Percentiles rank a stretch among this genome's conserved stretches.
Evolutionary conservation across 345 rosid genomes (phyloP).

Genomic region (Eucalyptus sp.): DNA sequence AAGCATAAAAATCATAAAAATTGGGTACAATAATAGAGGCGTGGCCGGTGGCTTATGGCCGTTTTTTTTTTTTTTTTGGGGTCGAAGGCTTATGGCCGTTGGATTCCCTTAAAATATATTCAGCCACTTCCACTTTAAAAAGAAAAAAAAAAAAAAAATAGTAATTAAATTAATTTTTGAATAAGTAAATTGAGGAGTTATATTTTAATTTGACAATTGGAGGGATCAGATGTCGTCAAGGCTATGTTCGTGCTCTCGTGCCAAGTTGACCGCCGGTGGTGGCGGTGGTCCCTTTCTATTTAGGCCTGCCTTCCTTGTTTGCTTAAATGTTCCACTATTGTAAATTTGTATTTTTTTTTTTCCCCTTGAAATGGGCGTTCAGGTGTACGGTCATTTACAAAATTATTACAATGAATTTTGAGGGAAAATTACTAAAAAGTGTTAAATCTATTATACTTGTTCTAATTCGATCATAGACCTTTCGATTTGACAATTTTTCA

Average conservation of each 20-base stretch:
- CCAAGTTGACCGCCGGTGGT: background rate
- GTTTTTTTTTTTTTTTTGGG: background rate
- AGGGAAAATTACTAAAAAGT: background rate
- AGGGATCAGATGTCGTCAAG: background rate
- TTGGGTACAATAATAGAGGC: background rate
- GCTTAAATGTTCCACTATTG: background rate
- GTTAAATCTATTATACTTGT: accelerated
- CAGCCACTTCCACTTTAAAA: background rate
- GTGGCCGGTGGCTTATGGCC: background rate
- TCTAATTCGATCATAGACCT: accelerated
- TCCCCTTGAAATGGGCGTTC: background rate
- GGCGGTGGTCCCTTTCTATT: background rate
- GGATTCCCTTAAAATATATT: background rate
- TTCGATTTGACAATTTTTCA: background rate
- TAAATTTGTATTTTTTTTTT: background rate
- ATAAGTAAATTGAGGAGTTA: background rate
- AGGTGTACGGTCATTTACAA: background rate
- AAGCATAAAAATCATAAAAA: background rate
- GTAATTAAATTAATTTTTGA: background rate
- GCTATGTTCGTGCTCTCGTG: background rate
- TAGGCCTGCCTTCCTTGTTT: background rate
- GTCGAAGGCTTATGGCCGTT: background rate
- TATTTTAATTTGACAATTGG: background rate
- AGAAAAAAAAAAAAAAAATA: background rate
- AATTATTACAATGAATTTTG: background rate